These are phyloP conservation scores for Trapa bicornis DNA, from an alignment of 345 rosid genomes.

Conservation along the genomic window DNA sequence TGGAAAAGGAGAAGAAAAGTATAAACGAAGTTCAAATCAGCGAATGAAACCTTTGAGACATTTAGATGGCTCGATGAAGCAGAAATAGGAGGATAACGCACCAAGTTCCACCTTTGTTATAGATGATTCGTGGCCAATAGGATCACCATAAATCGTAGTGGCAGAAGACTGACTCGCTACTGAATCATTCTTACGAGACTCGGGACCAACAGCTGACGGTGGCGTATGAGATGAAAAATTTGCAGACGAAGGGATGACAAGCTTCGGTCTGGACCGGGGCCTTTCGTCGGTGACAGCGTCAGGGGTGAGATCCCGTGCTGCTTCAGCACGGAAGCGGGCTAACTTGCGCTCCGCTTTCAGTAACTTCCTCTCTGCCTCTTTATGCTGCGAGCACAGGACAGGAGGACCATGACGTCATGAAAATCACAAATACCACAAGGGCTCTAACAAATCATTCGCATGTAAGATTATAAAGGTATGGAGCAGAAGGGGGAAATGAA, in stretches of 20 bases:
- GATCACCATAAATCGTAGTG: slow-evolving; percentile 29
- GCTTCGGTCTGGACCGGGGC: slow-evolving; percentile 27
- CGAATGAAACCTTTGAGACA: background rate
- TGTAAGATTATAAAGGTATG: too few relatives aligned
- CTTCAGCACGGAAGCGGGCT: slow-evolving; percentile 36
- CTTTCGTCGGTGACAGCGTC: background rate
- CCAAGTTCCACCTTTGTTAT: background rate
- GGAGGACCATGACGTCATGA: too few relatives aligned
- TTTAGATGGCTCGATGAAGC: background rate
- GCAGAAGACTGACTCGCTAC: slow-evolving; percentile 13
- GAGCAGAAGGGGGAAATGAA: too few relatives aligned
- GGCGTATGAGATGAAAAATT: slow-evolving; percentile 9
- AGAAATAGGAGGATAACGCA: slow-evolving; percentile 3
- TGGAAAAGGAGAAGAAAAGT: slow-evolving; percentile 22
- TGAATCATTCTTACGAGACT: too few relatives aligned
- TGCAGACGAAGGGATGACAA: slow-evolving; percentile 24
- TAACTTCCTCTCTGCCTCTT: slow-evolving; percentile 48
- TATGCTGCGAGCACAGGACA: slow-evolving; percentile 31
- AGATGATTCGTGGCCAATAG: too few relatives aligned
- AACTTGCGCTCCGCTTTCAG: slow-evolving; percentile 41
- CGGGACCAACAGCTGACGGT: too few relatives aligned
- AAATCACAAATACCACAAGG: background rate
- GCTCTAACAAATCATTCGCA: too few relatives aligned
- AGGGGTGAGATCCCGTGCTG: background rate
- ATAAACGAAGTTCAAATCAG: background rate